Evolutionary conservation across 805 yeast species (phyloP).

Genomic region (Clavispora phyllophila): DNA sequence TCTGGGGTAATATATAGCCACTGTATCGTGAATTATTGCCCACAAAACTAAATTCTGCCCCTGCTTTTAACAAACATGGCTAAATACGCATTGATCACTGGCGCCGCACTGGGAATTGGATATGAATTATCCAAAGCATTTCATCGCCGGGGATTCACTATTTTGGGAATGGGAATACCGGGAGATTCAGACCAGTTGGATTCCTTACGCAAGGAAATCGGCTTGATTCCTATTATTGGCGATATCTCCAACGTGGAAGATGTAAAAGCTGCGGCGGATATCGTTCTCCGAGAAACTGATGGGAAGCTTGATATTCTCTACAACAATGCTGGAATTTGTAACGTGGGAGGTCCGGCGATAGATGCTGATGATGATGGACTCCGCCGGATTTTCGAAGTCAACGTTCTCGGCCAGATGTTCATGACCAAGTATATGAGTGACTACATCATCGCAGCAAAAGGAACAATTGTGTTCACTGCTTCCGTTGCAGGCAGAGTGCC

Average conservation of each 20-base stretch:
- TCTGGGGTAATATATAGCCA: too few species aligned
- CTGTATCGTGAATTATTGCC: too few species aligned
- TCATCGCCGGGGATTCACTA: conserved; percentile 30
- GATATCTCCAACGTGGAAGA: conserved; percentile 28
- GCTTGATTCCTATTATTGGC: conserved; percentile 23
- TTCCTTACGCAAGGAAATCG: conserved; percentile 20
- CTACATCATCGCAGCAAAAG: conserved; percentile 26
- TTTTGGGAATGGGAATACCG: conserved; percentile 32
- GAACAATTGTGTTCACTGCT: conserved; percentile 34
- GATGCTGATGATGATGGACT: conserved; percentile 25
- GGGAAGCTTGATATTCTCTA: conserved; percentile 32
- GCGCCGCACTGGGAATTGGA: conserved; percentile 16
- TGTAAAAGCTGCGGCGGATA: conserved; percentile 15
- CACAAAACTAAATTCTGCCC: too few species aligned
- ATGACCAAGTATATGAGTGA: conserved; percentile 28
- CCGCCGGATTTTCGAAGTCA: conserved; percentile 24
- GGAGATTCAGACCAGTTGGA: conserved; percentile 19
- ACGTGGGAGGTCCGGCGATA: conserved; percentile 26
- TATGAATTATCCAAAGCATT: conserved; percentile 11
- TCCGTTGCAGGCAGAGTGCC: conserved; percentile 29
- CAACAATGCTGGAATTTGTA: conserved; percentile 37
- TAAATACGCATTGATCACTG: conserved; percentile 14
- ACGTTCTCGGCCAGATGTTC: conserved; percentile 36
- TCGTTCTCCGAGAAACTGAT: conserved; percentile 17
- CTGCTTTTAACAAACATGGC: too few species aligned